Percentiles rank a stretch among this genome's conserved stretches.
Evolutionary conservation across 2,329 filamentous ascomycete genomes (phyloP).

Genomic region (Lachnellula hyalina): DNA sequence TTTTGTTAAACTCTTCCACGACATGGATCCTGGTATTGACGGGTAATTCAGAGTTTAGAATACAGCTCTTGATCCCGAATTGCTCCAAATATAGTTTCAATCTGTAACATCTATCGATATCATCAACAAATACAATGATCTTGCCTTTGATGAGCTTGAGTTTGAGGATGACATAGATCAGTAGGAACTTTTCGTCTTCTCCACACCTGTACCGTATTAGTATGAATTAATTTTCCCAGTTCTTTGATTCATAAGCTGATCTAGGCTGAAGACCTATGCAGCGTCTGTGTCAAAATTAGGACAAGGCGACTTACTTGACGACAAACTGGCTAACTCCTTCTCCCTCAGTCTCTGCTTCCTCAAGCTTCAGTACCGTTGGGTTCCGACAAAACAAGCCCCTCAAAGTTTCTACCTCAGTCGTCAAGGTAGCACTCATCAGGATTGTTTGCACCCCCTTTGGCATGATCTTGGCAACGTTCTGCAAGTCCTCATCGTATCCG

Average conservation of each 20-base stretch:
- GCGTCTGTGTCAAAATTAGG: too few species aligned
- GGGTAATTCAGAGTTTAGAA: constrained; percentile 89
- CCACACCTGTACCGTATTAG: constrained; percentile 53
- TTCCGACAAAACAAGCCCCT: constrained; percentile 81
- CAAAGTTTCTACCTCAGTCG: constrained; percentile 77
- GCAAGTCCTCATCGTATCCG: constrained; percentile 86
- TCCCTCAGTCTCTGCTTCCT: constrained; percentile 73
- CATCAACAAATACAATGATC: constrained; percentile 75
- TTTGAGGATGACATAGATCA: constrained; percentile 93
- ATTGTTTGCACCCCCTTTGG: constrained; percentile 85
- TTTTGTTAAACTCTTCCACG: constrained; percentile 95
- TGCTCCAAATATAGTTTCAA: constrained; percentile 95
- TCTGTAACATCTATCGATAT: constrained; percentile 85
- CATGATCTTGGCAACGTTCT: constrained; percentile 69
- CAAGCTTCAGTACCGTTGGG: constrained; percentile 74
- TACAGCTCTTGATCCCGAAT: constrained; percentile 89
- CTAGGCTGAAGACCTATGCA: too few species aligned
- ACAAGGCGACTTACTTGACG: constrained; percentile 54
- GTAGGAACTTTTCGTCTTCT: constrained; percentile 95
- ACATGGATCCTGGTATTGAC: constrained; percentile 91
- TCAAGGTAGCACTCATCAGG: constrained; percentile 90
- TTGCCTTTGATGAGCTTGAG: constrained; percentile 92
- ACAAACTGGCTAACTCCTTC: constrained; percentile 80
- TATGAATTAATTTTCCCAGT: background rate
- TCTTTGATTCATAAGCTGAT: too few species aligned